A percentile compares a stretch with the other conserved stretches of the same genome.
Conservation (phyloP, 345 rosid genomes). For the Corchorus capsularis region DNA sequence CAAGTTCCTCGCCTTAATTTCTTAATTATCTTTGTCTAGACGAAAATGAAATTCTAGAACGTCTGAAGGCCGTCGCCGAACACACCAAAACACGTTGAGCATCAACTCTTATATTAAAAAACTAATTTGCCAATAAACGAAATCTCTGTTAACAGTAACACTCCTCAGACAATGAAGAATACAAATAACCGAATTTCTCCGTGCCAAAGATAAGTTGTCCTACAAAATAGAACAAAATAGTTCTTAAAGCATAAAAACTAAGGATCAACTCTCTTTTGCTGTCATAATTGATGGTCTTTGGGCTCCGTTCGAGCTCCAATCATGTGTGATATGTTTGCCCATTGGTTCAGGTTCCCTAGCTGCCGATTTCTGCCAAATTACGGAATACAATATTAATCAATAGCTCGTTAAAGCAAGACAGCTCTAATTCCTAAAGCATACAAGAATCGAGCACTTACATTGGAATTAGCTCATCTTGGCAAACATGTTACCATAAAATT, state of each 20-base stretch:
- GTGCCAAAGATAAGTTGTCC: neutral
- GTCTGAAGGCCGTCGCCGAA: no score
- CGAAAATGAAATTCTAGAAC: no score
- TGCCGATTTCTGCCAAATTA: conserved; percentile 47
- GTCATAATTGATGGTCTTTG: neutral
- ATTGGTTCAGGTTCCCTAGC: conserved; percentile 25
- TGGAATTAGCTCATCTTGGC: conserved; percentile 56
- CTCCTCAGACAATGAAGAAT: neutral
- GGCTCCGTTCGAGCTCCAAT: neutral
- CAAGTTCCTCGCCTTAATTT: no score
- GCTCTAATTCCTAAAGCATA: neutral
- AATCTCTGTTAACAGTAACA: no score
- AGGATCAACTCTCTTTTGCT: neutral
- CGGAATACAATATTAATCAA: neutral
- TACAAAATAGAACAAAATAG: neutral
- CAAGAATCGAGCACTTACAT: conserved; percentile 18
- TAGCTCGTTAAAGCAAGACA: neutral
- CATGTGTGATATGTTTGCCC: conserved; percentile 45
- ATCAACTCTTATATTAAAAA: no score
- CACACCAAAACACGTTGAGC: no score
- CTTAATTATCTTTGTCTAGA: no score
- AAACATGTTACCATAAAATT: conserved; percentile 81
- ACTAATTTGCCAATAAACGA: no score
- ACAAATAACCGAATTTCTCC: neutral
- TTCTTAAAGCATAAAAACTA: conserved; percentile 1